These are phyloP conservation scores for Centella asiatica DNA, from an alignment of 129 eudicot genomes.

Conservation along the genomic window DNA sequence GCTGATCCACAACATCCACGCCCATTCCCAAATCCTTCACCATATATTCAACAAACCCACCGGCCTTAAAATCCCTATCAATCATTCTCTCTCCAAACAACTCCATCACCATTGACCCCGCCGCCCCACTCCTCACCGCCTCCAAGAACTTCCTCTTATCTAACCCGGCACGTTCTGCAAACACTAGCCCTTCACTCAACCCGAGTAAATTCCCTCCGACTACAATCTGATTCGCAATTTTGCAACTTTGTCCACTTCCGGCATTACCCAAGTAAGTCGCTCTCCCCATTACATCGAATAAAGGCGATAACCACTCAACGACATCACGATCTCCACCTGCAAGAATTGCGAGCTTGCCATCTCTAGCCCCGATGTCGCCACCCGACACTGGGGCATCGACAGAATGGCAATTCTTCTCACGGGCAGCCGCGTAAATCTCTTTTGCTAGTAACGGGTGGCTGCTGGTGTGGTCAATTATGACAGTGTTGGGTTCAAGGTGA, in stretches of 20 bases:
- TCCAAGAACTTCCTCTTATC: slow-evolving; percentile 51
- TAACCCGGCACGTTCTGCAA: slow-evolving; percentile 80
- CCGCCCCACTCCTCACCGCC: slow-evolving; percentile 79
- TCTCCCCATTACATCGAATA: slow-evolving; percentile 59
- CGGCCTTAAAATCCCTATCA: slow-evolving; percentile 71
- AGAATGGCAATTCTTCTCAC: slow-evolving; percentile 37
- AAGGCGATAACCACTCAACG: slow-evolving; percentile 59
- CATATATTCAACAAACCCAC: slow-evolving; percentile 91
- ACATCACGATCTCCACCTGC: slow-evolving; percentile 68
- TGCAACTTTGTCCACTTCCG: slow-evolving; percentile 81
- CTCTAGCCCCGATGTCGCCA: slow-evolving; percentile 74
- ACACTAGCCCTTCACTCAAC: slow-evolving; percentile 80
- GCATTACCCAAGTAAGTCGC: slow-evolving; percentile 52
- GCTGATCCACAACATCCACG: slow-evolving; percentile 60
- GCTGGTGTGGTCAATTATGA: slow-evolving; percentile 75
- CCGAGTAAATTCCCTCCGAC: slow-evolving; percentile 83
- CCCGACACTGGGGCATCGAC: slow-evolving; percentile 92
- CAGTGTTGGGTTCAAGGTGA: slow-evolving; percentile 38
- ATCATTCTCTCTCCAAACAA: slow-evolving; percentile 82
- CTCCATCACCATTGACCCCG: slow-evolving; percentile 80
- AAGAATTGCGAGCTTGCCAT: slow-evolving; percentile 60
- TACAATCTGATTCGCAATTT: slow-evolving; percentile 82
- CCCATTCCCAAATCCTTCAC: slow-evolving; percentile 94
- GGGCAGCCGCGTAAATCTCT: slow-evolving; percentile 37
- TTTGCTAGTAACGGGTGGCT: slow-evolving; percentile 66